phyloP scores from a whole-genome alignment of 345 rosid genomes.

The Geranium rotundifolium region DNA sequence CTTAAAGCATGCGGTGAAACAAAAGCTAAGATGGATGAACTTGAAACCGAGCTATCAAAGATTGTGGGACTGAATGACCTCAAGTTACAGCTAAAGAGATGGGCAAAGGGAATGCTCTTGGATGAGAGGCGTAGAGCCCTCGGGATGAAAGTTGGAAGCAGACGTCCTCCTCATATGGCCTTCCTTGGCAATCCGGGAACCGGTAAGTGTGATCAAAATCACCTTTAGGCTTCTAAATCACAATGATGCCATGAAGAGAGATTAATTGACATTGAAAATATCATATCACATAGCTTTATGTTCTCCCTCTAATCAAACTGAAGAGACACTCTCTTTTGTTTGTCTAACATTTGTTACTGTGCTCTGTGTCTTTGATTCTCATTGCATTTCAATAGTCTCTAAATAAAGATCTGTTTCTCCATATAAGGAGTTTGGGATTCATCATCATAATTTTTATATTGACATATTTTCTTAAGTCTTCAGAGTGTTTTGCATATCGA shows the following conservation, averaged over 20 bases:
- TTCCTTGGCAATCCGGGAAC: constrained; percentile 98
- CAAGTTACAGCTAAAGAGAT: constrained; percentile 78
- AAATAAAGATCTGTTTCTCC: too few relatives aligned
- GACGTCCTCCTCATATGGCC: constrained; percentile 98
- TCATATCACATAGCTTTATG: too few relatives aligned
- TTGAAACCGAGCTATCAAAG: constrained; percentile 58
- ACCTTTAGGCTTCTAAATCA: too few relatives aligned
- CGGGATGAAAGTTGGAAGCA: constrained; percentile 68
- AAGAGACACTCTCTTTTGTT: too few relatives aligned
- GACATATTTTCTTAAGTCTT: too few relatives aligned
- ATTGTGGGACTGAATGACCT: constrained; percentile 77
- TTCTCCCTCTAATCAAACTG: too few relatives aligned
- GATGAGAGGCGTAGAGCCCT: constrained; percentile 94
- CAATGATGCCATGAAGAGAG: neutral
- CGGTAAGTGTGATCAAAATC: constrained; percentile 27
- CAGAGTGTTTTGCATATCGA: neutral
- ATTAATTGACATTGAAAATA: neutral
- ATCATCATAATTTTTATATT: too few relatives aligned
- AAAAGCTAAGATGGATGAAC: constrained; percentile 81
- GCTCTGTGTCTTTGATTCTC: too few relatives aligned
- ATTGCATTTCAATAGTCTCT: too few relatives aligned
- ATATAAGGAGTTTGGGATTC: too few relatives aligned
- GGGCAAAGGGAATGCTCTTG: constrained; percentile 98
- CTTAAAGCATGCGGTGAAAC: constrained; percentile 69
- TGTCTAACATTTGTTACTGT: too few relatives aligned